Evolutionary conservation across 257 asterid species (phyloP).

Genomic region (Solanum corneliomulleri): DNA sequence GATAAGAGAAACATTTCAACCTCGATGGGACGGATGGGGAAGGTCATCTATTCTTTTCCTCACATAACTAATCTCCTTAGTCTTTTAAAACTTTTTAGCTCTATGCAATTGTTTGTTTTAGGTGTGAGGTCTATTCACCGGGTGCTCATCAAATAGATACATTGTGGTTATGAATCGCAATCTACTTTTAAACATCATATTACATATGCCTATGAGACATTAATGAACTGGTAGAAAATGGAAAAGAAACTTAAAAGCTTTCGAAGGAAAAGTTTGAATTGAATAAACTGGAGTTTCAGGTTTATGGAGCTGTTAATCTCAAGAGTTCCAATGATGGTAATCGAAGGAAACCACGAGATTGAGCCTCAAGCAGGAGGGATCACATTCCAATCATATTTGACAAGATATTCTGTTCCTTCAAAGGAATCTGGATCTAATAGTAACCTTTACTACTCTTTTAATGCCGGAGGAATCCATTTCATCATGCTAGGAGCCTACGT

Average conservation of each 20-base stretch:
- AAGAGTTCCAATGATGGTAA: conserved; percentile 75
- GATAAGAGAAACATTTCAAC: conserved; percentile 66
- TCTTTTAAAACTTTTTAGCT: neutral
- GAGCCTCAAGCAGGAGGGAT: conserved; percentile 54
- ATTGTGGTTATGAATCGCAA: neutral
- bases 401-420: conserved; percentile 76
- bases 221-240: neutral
- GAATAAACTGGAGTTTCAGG: conserved; percentile 23
- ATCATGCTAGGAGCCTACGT: conserved; percentile 79
- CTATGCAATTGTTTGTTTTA: neutral
- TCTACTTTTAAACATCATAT: neutral
- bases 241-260: neutral
- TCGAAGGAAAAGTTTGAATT: neutral
- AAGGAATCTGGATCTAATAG: conserved; percentile 56
- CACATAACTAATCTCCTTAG: neutral
- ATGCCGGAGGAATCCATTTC: conserved; percentile 78
- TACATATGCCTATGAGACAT: neutral
- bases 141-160: neutral
- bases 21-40: conserved; percentile 97
- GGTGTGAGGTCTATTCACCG: neutral
- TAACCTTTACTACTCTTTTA: conserved; percentile 69
- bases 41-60: conserved; percentile 27
- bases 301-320: conserved; percentile 79
- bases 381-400: conserved; percentile 43
- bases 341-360: conserved; percentile 91